Evolutionary conservation across 2,329 filamentous ascomycete genomes (phyloP).

Genomic region (Curvularia verruculosa): DNA sequence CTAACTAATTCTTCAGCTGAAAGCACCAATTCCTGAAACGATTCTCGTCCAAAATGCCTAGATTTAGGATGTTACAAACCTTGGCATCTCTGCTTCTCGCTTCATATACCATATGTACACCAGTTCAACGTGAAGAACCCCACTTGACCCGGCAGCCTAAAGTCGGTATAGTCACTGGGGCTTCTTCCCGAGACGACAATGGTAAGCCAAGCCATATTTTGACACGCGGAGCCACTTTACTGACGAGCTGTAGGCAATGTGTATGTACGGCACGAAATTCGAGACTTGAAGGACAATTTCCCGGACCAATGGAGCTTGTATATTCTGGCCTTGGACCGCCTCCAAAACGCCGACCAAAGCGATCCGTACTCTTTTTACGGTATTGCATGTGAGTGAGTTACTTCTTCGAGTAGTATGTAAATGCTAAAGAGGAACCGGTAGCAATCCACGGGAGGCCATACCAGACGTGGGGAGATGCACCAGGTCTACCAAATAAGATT

Average conservation of each 20-base stretch:
- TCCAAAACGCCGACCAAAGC: constrained; percentile 69
- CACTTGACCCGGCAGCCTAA: constrained; percentile 6
- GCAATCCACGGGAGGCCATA: constrained; percentile 48
- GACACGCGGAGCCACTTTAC: not conserved
- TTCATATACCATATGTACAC: constrained; percentile 15
- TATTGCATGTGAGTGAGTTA: constrained; percentile 67
- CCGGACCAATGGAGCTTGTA: constrained; percentile 76
- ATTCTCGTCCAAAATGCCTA: constrained; percentile 16
- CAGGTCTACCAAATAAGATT: constrained; percentile 42
- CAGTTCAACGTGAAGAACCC: not conserved
- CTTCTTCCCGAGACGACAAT: constrained; percentile 27
- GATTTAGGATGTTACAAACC: not conserved
- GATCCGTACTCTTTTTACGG: constrained; percentile 75
- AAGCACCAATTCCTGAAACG: not conserved
- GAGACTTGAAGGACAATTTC: constrained; percentile 63
- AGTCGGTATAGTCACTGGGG: constrained; percentile 26
- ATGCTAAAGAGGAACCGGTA: constrained; percentile 12
- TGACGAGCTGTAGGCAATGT: constrained; percentile 33
- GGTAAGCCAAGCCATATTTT: constrained; percentile 3
- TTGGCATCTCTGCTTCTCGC: constrained; percentile 10
- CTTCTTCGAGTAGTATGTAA: fast-evolving
- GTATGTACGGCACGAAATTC: constrained; percentile 67
- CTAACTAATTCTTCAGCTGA: constrained; percentile 6
- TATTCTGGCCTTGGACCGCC: constrained; percentile 72
- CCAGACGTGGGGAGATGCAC: constrained; percentile 42